phyloP scores from a whole-genome alignment of 495 filamentous ascomycete genomes.

The Letharia columbiana region DNA sequence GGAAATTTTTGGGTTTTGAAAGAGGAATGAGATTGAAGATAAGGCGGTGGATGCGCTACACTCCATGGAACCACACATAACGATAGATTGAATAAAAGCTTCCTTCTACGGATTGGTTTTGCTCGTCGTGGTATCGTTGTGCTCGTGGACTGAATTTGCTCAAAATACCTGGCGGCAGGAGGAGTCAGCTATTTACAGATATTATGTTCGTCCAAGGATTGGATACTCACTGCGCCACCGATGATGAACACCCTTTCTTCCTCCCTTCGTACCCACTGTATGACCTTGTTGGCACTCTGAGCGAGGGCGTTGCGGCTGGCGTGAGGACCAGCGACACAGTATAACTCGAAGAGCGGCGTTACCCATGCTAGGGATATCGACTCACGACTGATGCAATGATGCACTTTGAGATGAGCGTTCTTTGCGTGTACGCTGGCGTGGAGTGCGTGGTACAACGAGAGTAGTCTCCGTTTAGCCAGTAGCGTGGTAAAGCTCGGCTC shows the following conservation, averaged over 20 bases:
- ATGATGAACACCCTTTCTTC: conserved; percentile 94
- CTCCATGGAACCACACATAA: no score
- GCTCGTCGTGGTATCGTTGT: background rate
- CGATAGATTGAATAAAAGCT: background rate
- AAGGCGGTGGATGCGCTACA: background rate
- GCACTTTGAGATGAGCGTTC: conserved; percentile 73
- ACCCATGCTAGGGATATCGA: conserved; percentile 79
- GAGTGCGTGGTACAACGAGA: conserved; percentile 75
- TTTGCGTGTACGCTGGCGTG: conserved; percentile 79
- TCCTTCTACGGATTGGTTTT: background rate
- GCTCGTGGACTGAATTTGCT: background rate
- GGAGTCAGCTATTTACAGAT: background rate
- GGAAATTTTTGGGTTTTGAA: background rate
- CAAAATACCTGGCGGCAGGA: conserved; percentile 15
- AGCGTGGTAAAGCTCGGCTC: conserved; percentile 59
- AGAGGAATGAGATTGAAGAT: background rate
- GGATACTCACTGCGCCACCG: conserved; percentile 64
- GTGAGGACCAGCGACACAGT: conserved; percentile 78
- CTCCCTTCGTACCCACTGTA: conserved; percentile 81
- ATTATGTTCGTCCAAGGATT: background rate
- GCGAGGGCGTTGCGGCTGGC: conserved; percentile 69
- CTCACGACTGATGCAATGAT: conserved; percentile 65
- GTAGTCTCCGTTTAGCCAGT: conserved; percentile 60
- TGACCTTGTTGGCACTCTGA: conserved; percentile 75
- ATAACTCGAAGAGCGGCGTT: conserved; percentile 84